Evolutionary conservation across 2,329 filamentous ascomycete genomes (phyloP).

Genomic region (Blastomyces parvus): DNA sequence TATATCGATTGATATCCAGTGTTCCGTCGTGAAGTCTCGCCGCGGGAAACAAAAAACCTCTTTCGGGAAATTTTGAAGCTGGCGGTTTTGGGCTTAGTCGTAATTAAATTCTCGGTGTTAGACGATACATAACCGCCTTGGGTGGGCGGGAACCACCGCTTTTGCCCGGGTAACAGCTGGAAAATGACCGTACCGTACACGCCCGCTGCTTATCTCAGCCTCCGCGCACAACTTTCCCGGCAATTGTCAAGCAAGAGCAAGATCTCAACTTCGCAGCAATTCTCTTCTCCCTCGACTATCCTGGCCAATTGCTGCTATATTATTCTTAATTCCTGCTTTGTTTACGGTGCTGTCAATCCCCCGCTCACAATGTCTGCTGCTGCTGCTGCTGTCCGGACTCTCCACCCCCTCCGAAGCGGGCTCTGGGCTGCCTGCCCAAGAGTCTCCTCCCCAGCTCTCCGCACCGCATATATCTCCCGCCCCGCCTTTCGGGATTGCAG

Average conservation of each 20-base stretch:
- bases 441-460: slow-evolving; percentile 11
- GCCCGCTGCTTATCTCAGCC: background rate
- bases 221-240: background rate
- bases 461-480: slow-evolving; percentile 10
- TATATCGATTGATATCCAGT: background rate
- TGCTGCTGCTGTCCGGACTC: slow-evolving; percentile 26
- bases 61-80: slow-evolving; percentile 2
- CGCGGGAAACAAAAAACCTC: background rate
- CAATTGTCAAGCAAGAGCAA: background rate
- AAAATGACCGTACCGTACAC: background rate
- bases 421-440: background rate
- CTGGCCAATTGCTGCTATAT: background rate
- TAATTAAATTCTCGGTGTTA: background rate
- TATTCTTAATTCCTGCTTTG: background rate
- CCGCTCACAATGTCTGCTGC: slow-evolving; percentile 29
- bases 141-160: background rate
- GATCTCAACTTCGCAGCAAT: no score
- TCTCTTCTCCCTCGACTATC: no score
- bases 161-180: background rate
- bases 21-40: background rate
- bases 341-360: background rate
- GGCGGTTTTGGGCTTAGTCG: background rate
- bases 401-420: slow-evolving; percentile 14
- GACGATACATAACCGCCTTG: background rate
- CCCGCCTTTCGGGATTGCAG: slow-evolving; percentile 11